Conservation (phyloP, 495 filamentous ascomycete genomes). For the Aspergillus leporis region DNA sequence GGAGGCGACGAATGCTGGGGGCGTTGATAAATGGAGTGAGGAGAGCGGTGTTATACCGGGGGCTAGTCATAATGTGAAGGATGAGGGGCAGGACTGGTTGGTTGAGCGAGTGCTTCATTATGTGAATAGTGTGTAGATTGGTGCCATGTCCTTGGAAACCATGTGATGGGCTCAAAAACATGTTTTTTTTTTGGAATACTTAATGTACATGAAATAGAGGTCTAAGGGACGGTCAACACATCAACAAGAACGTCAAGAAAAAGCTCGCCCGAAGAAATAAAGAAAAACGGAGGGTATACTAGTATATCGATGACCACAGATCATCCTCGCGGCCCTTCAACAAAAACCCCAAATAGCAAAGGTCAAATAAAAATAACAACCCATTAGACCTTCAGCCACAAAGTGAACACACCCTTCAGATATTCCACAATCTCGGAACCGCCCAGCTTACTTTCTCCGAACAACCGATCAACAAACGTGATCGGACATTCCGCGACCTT, state of each 20-base stretch:
- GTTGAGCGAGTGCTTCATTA: slow-evolving; percentile 57
- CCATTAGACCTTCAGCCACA: slow-evolving; percentile 82
- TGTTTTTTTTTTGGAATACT: not conserved
- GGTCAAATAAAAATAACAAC: slow-evolving; percentile 16
- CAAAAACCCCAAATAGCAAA: slow-evolving; percentile 9
- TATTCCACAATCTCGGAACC: slow-evolving; percentile 98
- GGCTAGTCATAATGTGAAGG: slow-evolving; percentile 62
- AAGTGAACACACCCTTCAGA: slow-evolving; percentile 82
- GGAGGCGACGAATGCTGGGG: slow-evolving; percentile 56
- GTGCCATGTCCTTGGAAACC: not conserved
- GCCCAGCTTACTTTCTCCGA: slow-evolving; percentile 93
- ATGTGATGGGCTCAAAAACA: slow-evolving; percentile 8
- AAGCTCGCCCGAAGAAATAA: slow-evolving; percentile 9
- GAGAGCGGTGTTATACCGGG: slow-evolving; percentile 57
- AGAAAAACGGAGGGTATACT: slow-evolving; percentile 19
- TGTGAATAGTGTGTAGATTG: slow-evolving; percentile 44
- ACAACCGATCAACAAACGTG: slow-evolving; percentile 91
- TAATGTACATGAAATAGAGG: slow-evolving; percentile 20
- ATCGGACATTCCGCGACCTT: slow-evolving; percentile 93
- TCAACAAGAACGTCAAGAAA: slow-evolving; percentile 8
- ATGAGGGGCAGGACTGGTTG: slow-evolving; percentile 50
- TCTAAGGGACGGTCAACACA: slow-evolving; percentile 19
- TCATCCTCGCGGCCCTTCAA: not conserved
- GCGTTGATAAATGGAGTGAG: slow-evolving; percentile 48
- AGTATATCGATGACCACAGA: slow-evolving; percentile 10